Evolutionary conservation across 306 rosid genomes (phyloP).

Genomic region (Oemleria cerasiformis): DNA sequence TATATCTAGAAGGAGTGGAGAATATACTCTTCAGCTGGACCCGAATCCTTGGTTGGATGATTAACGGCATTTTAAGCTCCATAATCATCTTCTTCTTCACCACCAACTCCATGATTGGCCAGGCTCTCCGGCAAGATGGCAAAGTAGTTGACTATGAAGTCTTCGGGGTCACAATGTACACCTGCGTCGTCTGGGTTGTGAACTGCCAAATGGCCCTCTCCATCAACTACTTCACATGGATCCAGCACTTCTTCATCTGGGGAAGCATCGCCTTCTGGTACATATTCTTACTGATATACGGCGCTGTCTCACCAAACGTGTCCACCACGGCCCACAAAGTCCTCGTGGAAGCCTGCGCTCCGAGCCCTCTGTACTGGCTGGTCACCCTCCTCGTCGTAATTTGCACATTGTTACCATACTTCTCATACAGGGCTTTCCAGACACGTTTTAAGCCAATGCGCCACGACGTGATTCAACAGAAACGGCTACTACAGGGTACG

Average conservation of each 20-base stretch:
- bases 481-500: constrained; percentile 32
- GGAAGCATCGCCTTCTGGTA: constrained; percentile 81
- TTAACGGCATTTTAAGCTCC: constrained; percentile 68
- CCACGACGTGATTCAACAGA: constrained; percentile 72
- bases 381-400: constrained; percentile 59
- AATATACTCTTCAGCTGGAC: constrained; percentile 81
- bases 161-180: constrained; percentile 72
- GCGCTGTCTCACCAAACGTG: constrained; percentile 48
- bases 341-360: constrained; percentile 71
- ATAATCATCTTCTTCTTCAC: constrained; percentile 70
- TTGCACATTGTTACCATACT: constrained; percentile 65
- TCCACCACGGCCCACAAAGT: constrained; percentile 82
- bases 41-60: constrained; percentile 78
- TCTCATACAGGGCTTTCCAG: constrained; percentile 68
- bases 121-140: constrained; percentile 70
- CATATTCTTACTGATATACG: constrained; percentile 59
- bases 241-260: constrained; percentile 88
- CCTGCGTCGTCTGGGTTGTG: constrained; percentile 78
- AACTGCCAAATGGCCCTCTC: constrained; percentile 90
- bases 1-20: constrained; percentile 75
- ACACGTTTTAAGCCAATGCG: constrained; percentile 72
- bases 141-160: constrained; percentile 57
- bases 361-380: constrained; percentile 66
- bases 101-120: constrained; percentile 43
- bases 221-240: constrained; percentile 91